Conservation (phyloP, 768 basidiomycete genomes). For the Boletus pseudo-olivaceus region DNA sequence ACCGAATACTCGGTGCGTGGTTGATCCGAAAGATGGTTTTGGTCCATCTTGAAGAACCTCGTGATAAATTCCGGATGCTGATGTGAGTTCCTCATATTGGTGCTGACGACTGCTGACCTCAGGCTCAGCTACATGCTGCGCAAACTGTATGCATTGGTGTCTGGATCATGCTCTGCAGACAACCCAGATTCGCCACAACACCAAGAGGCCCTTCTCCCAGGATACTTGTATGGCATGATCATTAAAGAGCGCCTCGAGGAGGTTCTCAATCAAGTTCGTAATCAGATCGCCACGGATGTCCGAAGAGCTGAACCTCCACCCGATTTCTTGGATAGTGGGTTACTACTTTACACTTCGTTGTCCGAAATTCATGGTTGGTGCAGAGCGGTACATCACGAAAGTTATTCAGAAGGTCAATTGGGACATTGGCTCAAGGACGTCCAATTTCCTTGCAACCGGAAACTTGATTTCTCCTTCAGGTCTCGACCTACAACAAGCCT, state of each 20-base stretch:
- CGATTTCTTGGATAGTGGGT: conserved; percentile 85
- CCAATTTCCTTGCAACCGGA: conserved; percentile 96
- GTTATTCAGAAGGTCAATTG: conserved; percentile 76
- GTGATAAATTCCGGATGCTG: conserved; percentile 94
- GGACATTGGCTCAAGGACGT: conserved; percentile 85
- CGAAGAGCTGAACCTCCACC: conserved; percentile 69
- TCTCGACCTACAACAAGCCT: conserved; percentile 93
- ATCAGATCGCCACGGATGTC: conserved; percentile 69
- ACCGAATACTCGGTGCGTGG: conserved; percentile 76
- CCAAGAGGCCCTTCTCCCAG: conserved; percentile 95
- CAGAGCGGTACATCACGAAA: conserved; percentile 80
- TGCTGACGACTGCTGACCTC: conserved; percentile 5
- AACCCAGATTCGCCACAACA: conserved; percentile 99
- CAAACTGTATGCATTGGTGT: conserved; percentile 89
- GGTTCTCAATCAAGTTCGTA: conserved; percentile 67
- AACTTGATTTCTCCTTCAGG: conserved; percentile 94
- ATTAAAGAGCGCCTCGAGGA: conserved; percentile 98
- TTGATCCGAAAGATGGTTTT: conserved; percentile 82
- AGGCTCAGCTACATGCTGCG: conserved; percentile 87
- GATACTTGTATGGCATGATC: conserved; percentile 91
- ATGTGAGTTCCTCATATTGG: conserved; percentile 46
- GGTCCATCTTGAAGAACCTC: conserved; percentile 80
- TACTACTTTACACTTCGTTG: not conserved
- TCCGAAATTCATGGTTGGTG: conserved; percentile 3
- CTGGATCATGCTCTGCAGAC: conserved; percentile 85